Base-by-base conservation (phyloP, 306 rosid genomes). In the Elaeagnus macrophylla region DNA sequence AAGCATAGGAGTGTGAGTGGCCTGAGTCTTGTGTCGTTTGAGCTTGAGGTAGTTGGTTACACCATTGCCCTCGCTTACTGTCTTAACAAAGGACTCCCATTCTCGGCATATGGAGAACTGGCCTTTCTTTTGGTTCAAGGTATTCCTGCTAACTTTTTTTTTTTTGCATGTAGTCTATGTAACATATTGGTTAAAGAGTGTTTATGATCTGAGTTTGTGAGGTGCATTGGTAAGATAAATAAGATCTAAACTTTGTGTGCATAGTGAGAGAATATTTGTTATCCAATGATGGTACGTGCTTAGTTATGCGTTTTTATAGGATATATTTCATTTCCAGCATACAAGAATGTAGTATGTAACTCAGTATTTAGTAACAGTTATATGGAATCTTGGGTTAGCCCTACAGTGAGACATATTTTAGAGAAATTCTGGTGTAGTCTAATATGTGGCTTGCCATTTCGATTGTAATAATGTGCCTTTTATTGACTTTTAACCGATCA, bases 51-150 rank as follows among this genome's bases (percentile, higher is more conserved):
- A 44, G 62, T 90, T 40, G 95, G 95, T 10, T 83, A 86, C 68
- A 86, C 95, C 51, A 90, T 90, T 64, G 77, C 91, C 18, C 71
- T 90, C 52, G 97, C 97, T 8, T 90, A 86, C 61, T 90, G 95
- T 78, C 87, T 90, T 55, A 78, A 83, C 84, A 80, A 84, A 51
- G 91, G 95, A 14, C 97, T 90, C 70, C 81, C 97, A 0, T 90
- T 90, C 69, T 90, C 97, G 2, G 97, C 97, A 44, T 90, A 78
- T 47, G 97, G 97, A 58, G 97, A 90, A 60, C 53, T 90, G 49
- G 76, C 82, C 46, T 90, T 90, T 73, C 95, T 90, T 62, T 75
- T 83, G 77, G 65, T 81, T 57, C 97, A 90, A 81, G 95, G 97
- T 85, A 68, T 45, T 50, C 53, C 67, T 52, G 62, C 11, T 3